Percentiles rank a stretch among this genome's conserved stretches.
Conservation (phyloP, 2,329 filamentous ascomycete genomes). For the Tricladium varicosporioides region DNA sequence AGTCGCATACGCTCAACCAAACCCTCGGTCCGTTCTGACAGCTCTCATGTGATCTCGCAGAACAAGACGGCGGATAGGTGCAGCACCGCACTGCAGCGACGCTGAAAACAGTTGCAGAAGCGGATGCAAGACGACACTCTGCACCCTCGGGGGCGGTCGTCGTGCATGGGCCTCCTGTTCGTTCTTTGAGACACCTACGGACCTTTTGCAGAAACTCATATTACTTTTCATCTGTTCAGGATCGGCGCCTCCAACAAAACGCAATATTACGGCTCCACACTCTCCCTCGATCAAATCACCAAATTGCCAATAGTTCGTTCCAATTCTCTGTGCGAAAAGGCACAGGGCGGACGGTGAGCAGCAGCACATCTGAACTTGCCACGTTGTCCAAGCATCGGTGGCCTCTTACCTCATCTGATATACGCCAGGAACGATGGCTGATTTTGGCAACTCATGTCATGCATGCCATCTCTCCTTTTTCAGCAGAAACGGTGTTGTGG, state of each 20-base stretch:
- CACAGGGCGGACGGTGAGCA: not conserved
- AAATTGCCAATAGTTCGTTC: conserved; percentile 21
- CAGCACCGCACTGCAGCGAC: too few relatives aligned
- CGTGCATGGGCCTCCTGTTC: not conserved
- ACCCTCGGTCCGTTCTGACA: not conserved
- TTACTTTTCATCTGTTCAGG: not conserved
- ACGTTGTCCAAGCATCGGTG: conserved; percentile 20
- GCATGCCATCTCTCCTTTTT: conserved; percentile 21
- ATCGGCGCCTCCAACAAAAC: conserved; percentile 19
- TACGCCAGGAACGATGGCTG: conserved; percentile 15
- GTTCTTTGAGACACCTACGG: not conserved
- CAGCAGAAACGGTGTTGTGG: conserved; percentile 5
- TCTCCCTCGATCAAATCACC: conserved; percentile 2
- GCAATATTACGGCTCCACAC: conserved; percentile 15
- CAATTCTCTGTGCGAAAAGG: conserved; percentile 7
- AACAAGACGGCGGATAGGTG: too few relatives aligned
- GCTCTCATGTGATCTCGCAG: not conserved
- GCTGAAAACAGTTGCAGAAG: too few relatives aligned
- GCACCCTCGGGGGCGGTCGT: not conserved
- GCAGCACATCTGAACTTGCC: conserved; percentile 19
- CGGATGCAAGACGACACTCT: not conserved
- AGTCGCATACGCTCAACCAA: not conserved
- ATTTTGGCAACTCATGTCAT: conserved; percentile 24
- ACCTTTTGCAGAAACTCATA: not conserved
- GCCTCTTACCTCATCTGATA: conserved; percentile 9